Percentiles rank a stretch among this genome's conserved stretches.
Evolutionary conservation across 1,284 basidiomycete species (phyloP).

Genomic region (Trametes hirsuta): DNA sequence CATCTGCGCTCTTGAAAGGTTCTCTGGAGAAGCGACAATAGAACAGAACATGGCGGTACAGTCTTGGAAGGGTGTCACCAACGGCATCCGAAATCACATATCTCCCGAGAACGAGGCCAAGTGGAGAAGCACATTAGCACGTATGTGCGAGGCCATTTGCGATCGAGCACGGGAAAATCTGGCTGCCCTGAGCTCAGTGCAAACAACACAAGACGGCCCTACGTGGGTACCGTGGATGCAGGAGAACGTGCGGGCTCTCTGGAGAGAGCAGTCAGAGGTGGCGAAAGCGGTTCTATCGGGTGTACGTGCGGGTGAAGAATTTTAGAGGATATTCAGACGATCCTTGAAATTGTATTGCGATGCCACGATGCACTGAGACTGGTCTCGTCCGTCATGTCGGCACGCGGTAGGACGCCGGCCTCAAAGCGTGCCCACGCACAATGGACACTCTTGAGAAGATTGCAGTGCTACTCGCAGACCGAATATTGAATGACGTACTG

Average conservation of each 20-base stretch:
- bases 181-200: not conserved
- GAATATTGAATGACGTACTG: too few species aligned
- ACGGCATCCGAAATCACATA: slow-evolving; percentile 46
- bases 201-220: not conserved
- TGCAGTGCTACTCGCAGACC: too few species aligned
- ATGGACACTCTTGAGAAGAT: too few species aligned
- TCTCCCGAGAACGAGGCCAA: slow-evolving; percentile 52
- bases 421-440: too few species aligned
- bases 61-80: slow-evolving; percentile 58
- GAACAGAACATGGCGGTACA: slow-evolving; percentile 37
- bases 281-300: slow-evolving; percentile 48
- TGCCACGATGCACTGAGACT: too few species aligned
- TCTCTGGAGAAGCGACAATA: not conserved
- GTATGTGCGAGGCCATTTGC: slow-evolving; percentile 42
- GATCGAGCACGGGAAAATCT: slow-evolving; percentile 33
- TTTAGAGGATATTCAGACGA: slow-evolving; percentile 14
- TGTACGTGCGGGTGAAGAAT: slow-evolving; percentile 30
- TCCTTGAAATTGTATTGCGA: too few species aligned
- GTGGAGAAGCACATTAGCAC: slow-evolving; percentile 39
- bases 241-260: slow-evolving; percentile 40
- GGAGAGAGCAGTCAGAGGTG: slow-evolving; percentile 57
- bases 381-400: too few species aligned
- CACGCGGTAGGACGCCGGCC: too few species aligned
- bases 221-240: slow-evolving; percentile 38
- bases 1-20: slow-evolving; percentile 44